Conservation (phyloP, 2,329 filamentous ascomycete species). For the Aspergillus pseudonomiae region DNA sequence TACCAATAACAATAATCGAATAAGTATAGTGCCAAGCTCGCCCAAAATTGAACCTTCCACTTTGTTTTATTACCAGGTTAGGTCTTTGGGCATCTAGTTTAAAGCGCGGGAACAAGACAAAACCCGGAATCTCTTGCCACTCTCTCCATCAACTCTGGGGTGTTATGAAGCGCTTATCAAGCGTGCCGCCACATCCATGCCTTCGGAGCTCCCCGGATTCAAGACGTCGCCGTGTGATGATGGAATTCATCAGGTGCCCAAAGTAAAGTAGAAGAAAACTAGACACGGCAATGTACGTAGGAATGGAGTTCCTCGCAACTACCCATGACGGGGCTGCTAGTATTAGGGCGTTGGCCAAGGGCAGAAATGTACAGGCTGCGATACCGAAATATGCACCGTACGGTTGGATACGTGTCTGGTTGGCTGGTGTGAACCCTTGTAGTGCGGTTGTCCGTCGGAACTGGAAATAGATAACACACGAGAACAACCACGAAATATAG, state of each 20-base stretch:
- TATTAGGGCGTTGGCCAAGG: constrained; percentile 72
- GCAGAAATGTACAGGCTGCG: constrained; percentile 57
- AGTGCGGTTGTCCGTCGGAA: constrained; percentile 53
- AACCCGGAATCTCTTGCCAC: background rate
- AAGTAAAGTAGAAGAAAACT: constrained; percentile 60
- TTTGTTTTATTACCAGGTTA: background rate
- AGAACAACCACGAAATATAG: constrained; percentile 69
- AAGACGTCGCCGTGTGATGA: background rate
- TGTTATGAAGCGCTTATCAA: background rate
- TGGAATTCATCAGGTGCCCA: constrained; percentile 44
- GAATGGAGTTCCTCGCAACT: constrained; percentile 62
- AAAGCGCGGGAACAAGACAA: background rate
- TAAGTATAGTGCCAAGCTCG: background rate
- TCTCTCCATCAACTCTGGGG: background rate
- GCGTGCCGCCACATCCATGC: background rate
- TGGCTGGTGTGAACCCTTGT: constrained; percentile 52
- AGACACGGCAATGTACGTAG: constrained; percentile 65
- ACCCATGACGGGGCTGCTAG: constrained; percentile 67
- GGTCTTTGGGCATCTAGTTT: background rate
- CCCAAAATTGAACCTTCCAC: background rate
- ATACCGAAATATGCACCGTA: constrained; percentile 68
- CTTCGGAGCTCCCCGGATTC: too few species aligned
- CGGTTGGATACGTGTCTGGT: constrained; percentile 59
- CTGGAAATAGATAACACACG: constrained; percentile 59
- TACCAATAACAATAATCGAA: background rate